These are phyloP conservation scores for Beta macrorhiza DNA, from an alignment of 179 eudicot genomes.

Conservation along the genomic window DNA sequence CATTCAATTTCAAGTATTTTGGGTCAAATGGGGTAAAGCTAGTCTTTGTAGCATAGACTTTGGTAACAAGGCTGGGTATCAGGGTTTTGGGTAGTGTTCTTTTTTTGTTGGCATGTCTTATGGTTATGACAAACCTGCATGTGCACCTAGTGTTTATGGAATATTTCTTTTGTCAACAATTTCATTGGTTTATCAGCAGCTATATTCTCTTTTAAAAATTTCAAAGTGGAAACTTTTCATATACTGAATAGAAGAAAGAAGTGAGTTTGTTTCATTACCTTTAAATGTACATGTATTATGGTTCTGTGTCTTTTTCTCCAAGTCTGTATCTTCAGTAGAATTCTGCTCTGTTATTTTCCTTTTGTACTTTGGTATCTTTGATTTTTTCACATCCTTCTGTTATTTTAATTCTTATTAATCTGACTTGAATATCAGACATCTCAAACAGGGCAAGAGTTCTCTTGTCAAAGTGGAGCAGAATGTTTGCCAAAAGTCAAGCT, in stretches of 20 bases:
- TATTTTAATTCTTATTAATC: slow-evolving; percentile 54
- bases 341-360: neutral
- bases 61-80: neutral
- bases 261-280: neutral
- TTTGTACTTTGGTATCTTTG: neutral
- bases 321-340: neutral
- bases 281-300: neutral
- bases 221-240: neutral
- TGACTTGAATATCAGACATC: slow-evolving; percentile 88
- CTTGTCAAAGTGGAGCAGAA: slow-evolving; percentile 85
- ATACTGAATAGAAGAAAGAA: neutral
- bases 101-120: neutral
- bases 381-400: neutral
- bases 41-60: neutral
- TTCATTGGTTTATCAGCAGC: neutral
- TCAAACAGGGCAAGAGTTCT: slow-evolving; percentile 86
- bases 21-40: no score
- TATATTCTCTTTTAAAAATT: neutral
- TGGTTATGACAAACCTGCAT: neutral
- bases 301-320: neutral
- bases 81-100: neutral
- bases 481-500: slow-evolving; percentile 73
- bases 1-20: neutral
- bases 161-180: neutral
- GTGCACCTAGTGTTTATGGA: neutral